Percentiles rank a stretch among this genome's conserved stretches.
phyloP scores from a whole-genome alignment of 495 filamentous ascomycete species.

The Xylaria palmicola region DNA sequence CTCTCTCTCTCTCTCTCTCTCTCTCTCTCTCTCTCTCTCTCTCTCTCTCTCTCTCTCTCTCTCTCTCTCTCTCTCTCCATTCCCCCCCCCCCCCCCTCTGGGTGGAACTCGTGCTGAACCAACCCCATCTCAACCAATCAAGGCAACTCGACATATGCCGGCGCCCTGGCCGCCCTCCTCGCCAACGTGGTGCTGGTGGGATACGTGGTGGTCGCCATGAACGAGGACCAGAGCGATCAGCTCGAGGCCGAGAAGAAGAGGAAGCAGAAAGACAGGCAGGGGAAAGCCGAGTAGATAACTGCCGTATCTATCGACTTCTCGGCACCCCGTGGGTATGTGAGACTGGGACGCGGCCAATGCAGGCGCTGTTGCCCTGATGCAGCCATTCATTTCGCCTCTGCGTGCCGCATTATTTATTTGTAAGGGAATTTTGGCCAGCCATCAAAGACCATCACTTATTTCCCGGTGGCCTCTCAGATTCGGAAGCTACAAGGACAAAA shows the following conservation, averaged over 20 bases:
- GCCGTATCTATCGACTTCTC: background rate
- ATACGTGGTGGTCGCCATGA: conserved; percentile 89
- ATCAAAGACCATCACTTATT: background rate
- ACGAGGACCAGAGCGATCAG: conserved; percentile 73
- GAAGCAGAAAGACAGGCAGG: conserved; percentile 21
- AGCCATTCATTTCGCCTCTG: background rate
- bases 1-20: too few species aligned
- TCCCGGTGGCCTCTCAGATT: background rate
- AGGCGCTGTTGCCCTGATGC: background rate
- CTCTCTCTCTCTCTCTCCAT: too few species aligned
- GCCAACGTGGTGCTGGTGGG: conserved; percentile 89
- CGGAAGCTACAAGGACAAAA: background rate
- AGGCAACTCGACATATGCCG: conserved; percentile 84
- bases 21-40: too few species aligned
- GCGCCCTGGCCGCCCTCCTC: conserved; percentile 77
- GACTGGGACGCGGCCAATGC: background rate
- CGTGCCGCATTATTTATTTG: too few species aligned
- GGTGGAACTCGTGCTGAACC: too few species aligned
- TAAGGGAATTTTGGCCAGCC: background rate
- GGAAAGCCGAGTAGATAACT: conserved; percentile 12
- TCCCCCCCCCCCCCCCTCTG: background rate
- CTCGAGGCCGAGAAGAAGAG: conserved; percentile 30
- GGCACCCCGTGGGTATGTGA: background rate
- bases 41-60: too few species aligned
- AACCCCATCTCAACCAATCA: too few species aligned